Base-by-base conservation (phyloP, 2,329 filamentous ascomycete species). In the Clonostachys chloroleuca region DNA sequence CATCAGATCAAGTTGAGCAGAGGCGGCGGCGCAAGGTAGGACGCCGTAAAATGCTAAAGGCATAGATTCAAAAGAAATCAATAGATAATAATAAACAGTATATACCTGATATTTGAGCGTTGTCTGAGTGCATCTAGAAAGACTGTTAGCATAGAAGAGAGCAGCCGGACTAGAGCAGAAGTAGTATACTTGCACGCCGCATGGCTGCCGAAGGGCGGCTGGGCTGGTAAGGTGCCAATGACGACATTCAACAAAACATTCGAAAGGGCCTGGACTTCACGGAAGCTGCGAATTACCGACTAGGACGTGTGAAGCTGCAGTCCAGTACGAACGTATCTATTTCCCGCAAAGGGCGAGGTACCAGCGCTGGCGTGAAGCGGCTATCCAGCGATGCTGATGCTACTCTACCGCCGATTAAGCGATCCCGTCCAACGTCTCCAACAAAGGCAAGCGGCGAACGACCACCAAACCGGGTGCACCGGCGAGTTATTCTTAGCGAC, bases 401-500 rank as follows among this genome's bases (percentile, higher is more conserved):
- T 33, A n/a, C 47, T 44, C 20, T 59, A 4, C 59, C 59, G 24
- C 52, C 54, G 12, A 60, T 48, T 50, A 68, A 68, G 49, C 59
- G 61, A 49, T 54, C 56, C 20, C 58, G 49, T 51, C 65, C 56
- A 10, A 47, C 40, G 4, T 63, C 59, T 49, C 53, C 55, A 46
- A 60, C 49, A 14, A 63, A 63, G 49, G 41, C 49, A 37, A 48
- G n/a, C n/a, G 20, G 39, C 39, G 40, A 24, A 54, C 46, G 20
- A 36, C 43, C 42, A 24, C 58, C 42, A 49, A 49, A 50, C 57
- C 57, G 64, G 36, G 59, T 73, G 45, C 63, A 72, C 56, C 62
- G 65, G 46, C 61, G 68, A 46, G 54, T 74, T 20, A 63, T 74
- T 51, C 44, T 73, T 46, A 44, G 49, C 36, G 65, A 73, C 54